Conservation (phyloP, 306 rosid species). For the Sechiopsis laciniata region DNA sequence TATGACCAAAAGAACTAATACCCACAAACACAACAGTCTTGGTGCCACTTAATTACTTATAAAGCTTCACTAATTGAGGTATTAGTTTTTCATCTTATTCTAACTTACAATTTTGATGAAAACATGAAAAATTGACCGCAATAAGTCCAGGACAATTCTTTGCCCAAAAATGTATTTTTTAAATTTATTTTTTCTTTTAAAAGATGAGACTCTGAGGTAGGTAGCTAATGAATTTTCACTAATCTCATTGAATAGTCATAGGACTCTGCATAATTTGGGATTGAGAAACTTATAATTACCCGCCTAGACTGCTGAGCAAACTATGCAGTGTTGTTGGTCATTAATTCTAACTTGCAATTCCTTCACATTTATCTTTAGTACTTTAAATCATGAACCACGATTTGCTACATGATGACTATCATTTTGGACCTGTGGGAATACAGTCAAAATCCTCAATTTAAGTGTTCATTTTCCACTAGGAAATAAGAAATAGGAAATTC, state of each 20-base stretch:
- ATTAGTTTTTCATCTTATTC: not conserved
- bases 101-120: not conserved
- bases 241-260: not conserved
- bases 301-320: not conserved
- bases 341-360: not conserved
- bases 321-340: not conserved
- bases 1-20: not conserved
- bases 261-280: not conserved
- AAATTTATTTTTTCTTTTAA: not conserved
- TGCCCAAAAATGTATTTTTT: not conserved
- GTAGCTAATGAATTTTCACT: not conserved
- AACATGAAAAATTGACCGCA: not conserved
- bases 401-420: not conserved
- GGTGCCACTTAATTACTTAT: not conserved
- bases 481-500: constrained; percentile 2
- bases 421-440: constrained; percentile 7
- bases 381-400: not conserved
- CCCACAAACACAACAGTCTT: not conserved
- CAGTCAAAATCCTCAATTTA: not conserved
- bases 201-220: not conserved
- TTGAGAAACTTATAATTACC: not conserved
- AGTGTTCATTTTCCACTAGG: constrained; percentile 9
- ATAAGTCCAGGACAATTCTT: not conserved
- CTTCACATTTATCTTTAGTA: constrained; percentile 12
- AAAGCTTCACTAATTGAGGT: not conserved